Percentiles rank a stretch among this genome's conserved stretches.
Conservation (phyloP, 306 rosid genomes). For the Vigna angularis region DNA sequence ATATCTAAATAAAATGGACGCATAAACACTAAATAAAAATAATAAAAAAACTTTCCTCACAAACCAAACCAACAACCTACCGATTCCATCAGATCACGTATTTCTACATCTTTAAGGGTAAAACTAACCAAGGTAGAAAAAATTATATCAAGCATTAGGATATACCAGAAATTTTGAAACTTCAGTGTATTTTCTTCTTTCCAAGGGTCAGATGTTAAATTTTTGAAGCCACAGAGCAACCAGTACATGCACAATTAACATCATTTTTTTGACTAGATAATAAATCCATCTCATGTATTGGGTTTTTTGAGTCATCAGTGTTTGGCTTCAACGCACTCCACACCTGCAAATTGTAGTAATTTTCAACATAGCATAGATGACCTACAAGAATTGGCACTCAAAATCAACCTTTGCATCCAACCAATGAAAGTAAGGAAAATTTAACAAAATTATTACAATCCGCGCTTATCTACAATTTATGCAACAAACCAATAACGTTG, state of each 20-base stretch:
- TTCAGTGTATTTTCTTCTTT: slow-evolving; percentile 75
- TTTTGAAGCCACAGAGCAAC: slow-evolving; percentile 82
- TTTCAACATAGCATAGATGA: slow-evolving; percentile 39
- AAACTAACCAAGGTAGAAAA: slow-evolving; percentile 55
- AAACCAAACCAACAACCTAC: slow-evolving; percentile 57
- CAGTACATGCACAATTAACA: slow-evolving; percentile 81
- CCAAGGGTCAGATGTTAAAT: slow-evolving; percentile 59
- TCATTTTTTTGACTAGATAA: slow-evolving; percentile 93
- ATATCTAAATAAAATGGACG: slow-evolving; percentile 23
- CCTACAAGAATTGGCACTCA: too few relatives aligned
- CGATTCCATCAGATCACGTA: slow-evolving; percentile 96
- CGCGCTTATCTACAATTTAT: too few relatives aligned
- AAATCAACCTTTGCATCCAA: too few relatives aligned
- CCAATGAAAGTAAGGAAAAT: too few relatives aligned
- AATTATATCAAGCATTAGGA: slow-evolving; percentile 31
- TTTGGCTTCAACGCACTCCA: slow-evolving; percentile 79
- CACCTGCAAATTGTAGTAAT: slow-evolving; percentile 63
- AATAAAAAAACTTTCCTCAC: neutral
- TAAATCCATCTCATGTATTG: slow-evolving; percentile 79
- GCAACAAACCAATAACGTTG: too few relatives aligned
- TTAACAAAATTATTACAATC: too few relatives aligned
- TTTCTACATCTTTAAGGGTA: slow-evolving; percentile 88
- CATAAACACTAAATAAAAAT: neutral
- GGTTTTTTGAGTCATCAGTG: slow-evolving; percentile 65
- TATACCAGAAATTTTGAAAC: slow-evolving; percentile 78